A percentile compares a stretch with the other conserved stretches of the same genome.
These are phyloP conservation scores for Tulasnella sp. DNA, from an alignment of 768 basidiomycete genomes.

Conservation along the genomic window DNA sequence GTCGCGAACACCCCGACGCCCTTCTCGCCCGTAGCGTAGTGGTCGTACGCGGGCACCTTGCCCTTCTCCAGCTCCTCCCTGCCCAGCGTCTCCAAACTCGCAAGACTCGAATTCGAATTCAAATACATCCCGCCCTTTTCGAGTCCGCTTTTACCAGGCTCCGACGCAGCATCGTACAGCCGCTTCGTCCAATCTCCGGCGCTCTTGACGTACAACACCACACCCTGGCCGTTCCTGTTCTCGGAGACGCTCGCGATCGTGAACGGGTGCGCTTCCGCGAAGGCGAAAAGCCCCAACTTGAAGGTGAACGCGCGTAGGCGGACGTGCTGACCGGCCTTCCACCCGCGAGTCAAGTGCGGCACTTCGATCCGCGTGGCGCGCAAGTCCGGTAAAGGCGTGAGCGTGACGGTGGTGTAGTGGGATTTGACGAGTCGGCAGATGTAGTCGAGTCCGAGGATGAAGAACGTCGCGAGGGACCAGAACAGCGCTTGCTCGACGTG, in stretches of 20 bases:
- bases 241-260: slow-evolving; percentile 68
- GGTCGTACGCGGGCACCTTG: neutral
- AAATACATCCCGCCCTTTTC: neutral
- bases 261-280: slow-evolving; percentile 69
- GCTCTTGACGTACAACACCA: slow-evolving; percentile 41
- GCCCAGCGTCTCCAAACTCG: neutral
- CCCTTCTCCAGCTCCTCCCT: neutral
- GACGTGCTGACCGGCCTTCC: slow-evolving; percentile 60
- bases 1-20: slow-evolving; percentile 33
- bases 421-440: slow-evolving; percentile 57
- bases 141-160: neutral
- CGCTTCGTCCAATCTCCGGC: slow-evolving; percentile 29
- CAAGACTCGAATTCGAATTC: neutral
- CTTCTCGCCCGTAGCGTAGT: neutral
- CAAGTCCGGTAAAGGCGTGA: slow-evolving; percentile 62
- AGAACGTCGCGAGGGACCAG: slow-evolving; percentile 53
- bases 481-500: slow-evolving; percentile 54
- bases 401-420: slow-evolving; percentile 53
- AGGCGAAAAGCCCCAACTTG: slow-evolving; percentile 40
- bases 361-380: slow-evolving; percentile 40
- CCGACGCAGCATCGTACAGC: slow-evolving; percentile 42
- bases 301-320: slow-evolving; percentile 53
- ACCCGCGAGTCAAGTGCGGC: slow-evolving; percentile 22
- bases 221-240: slow-evolving; percentile 44
- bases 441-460: slow-evolving; percentile 54